These are phyloP conservation scores for Hippophae rhamnoides DNA, from an alignment of 306 rosid species.

Conservation along the genomic window DNA sequence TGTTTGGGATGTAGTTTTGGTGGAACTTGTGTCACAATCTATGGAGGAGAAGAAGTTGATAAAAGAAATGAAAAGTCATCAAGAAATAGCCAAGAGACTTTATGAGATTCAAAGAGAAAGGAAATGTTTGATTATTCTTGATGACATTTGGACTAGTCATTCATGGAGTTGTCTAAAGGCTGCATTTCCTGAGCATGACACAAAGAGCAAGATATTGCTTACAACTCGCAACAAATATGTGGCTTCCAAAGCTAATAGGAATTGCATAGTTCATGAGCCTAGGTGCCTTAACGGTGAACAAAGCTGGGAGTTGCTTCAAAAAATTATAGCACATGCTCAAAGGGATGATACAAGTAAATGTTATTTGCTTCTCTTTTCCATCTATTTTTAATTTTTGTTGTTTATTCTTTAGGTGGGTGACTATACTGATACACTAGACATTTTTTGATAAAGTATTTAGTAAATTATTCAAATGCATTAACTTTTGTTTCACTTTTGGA, in stretches of 20 bases:
- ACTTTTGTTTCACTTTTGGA: background rate
- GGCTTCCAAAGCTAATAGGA: background rate
- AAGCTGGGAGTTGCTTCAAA: constrained; percentile 8
- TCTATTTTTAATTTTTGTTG: too few relatives aligned
- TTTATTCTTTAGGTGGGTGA: too few relatives aligned
- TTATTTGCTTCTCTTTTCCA: too few relatives aligned
- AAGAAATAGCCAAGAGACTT: background rate
- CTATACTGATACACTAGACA: too few relatives aligned
- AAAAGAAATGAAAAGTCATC: background rate
- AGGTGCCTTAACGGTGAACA: background rate
- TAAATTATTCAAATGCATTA: background rate
- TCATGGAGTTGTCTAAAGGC: constrained; percentile 2
- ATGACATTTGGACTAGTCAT: constrained; percentile 13
- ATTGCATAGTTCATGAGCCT: constrained; percentile 1
- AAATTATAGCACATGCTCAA: background rate
- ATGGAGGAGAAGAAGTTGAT: constrained; percentile 4
- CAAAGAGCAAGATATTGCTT: constrained; percentile 4
- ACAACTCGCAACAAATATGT: constrained; percentile 6
- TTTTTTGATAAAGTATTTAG: background rate
- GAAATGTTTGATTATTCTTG: constrained; percentile 11
- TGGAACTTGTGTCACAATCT: constrained; percentile 1
- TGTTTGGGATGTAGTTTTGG: background rate
- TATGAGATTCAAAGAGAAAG: background rate
- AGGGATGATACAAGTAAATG: background rate
- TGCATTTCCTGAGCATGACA: background rate